Evolutionary conservation across 345 rosid genomes (phyloP).

Genomic region (Ceriops decandra): DNA sequence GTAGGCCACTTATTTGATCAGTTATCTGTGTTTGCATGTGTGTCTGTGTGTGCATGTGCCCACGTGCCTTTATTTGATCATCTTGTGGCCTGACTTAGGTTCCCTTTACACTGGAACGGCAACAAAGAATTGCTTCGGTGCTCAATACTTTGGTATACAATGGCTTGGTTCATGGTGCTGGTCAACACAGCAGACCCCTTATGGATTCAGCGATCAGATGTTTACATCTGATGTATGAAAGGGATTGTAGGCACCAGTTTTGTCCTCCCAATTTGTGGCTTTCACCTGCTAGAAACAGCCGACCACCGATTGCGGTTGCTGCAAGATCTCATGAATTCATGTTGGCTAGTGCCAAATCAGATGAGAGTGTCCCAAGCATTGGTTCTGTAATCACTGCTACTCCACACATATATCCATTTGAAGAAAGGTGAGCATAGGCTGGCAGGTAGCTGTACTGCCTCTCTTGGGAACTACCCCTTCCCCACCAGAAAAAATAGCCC

Average conservation of each 20-base stretch:
- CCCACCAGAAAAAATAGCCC: not conserved
- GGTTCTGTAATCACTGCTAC: conserved; percentile 70
- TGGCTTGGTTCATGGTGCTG: conserved; percentile 48
- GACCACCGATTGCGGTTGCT: conserved; percentile 85
- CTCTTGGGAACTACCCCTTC: not conserved
- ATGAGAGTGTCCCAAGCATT: conserved; percentile 50
- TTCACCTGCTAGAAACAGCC: conserved; percentile 75
- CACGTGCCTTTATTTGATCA: conserved; percentile 18
- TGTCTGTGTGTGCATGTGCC: not conserved
- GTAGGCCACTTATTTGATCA: not conserved
- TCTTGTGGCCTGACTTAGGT: conserved; percentile 47
- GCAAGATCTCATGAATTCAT: conserved; percentile 78
- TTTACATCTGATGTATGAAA: conserved; percentile 88
- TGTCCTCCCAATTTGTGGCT: conserved; percentile 88
- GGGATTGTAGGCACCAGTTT: conserved; percentile 89
- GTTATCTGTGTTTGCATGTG: too few relatives aligned
- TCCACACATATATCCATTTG: conserved; percentile 94
- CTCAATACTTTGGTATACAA: conserved; percentile 89
- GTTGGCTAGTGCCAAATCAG: conserved; percentile 41
- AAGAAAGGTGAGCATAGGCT: conserved; percentile 61
- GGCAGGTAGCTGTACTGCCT: not conserved
- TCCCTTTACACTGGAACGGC: conserved; percentile 81
- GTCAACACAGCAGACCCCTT: conserved; percentile 53
- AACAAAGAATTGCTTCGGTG: conserved; percentile 66
- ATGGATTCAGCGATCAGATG: conserved; percentile 88